A percentile compares a stretch with the other conserved stretches of the same genome.
Conservation (phyloP, 2,329 filamentous ascomycete genomes). For the Pseudocercospora fijiensis region DNA sequence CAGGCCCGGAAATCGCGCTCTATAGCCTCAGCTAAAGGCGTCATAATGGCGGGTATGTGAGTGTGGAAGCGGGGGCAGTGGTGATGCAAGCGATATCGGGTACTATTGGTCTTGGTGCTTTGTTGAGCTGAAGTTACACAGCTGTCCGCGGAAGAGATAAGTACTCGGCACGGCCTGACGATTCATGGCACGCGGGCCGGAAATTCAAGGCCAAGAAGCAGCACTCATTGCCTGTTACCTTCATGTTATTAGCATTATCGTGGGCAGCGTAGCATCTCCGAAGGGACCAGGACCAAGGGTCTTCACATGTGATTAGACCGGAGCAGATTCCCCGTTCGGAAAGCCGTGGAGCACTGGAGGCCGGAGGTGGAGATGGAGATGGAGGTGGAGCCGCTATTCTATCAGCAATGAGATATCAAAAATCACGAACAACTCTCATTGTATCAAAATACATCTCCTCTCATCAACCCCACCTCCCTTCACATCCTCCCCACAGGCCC, state of each 20-base stretch:
- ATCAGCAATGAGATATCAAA: too few relatives aligned
- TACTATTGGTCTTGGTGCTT: background rate
- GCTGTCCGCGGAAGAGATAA: background rate
- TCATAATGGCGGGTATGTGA: background rate
- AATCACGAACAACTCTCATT: background rate
- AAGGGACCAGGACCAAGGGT: background rate
- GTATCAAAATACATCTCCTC: background rate
- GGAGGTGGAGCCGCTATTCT: too few relatives aligned
- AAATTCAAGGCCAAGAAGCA: background rate
- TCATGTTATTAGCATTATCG: too few relatives aligned
- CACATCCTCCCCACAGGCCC: slow-evolving; percentile 39
- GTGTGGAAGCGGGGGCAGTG: background rate
- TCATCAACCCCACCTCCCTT: background rate
- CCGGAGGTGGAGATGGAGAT: background rate
- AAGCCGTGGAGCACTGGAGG: background rate
- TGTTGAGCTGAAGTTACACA: background rate
- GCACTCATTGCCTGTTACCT: background rate
- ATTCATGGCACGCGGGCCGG: background rate
- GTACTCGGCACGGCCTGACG: background rate
- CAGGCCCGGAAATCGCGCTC: background rate
- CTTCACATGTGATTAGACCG: background rate
- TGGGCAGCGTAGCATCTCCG: too few relatives aligned
- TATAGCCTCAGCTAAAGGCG: too few relatives aligned
- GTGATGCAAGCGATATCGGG: slow-evolving; percentile 1
- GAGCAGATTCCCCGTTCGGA: background rate